A percentile compares a stretch with the other conserved stretches of the same genome.
These are phyloP conservation scores for Potentilla sterilis DNA, from an alignment of 306 rosid species.

Conservation along the genomic window DNA sequence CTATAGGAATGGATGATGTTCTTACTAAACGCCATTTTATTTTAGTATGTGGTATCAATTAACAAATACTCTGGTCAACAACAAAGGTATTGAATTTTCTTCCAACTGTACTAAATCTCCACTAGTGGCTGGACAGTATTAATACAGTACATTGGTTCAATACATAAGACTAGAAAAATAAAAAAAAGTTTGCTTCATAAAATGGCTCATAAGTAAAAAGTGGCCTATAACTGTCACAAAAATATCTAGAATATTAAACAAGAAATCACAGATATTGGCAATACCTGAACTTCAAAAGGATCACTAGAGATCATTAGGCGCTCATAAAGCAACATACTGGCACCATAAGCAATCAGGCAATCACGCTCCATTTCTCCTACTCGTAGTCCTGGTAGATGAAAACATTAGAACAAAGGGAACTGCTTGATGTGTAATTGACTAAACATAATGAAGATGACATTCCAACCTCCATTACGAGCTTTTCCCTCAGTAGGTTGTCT, in stretches of 20 bases:
- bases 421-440: not conserved
- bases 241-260: not conserved
- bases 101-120: not conserved
- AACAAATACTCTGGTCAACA: not conserved
- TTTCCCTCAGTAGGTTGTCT: slow-evolving; percentile 97
- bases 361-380: slow-evolving; percentile 99
- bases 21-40: not conserved
- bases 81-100: not conserved
- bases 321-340: slow-evolving; percentile 89
- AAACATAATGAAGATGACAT: slow-evolving; percentile 15
- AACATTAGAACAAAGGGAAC: slow-evolving; percentile 3
- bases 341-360: slow-evolving; percentile 94
- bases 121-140: not conserved
- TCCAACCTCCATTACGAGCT: slow-evolving; percentile 86
- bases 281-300: slow-evolving; percentile 91
- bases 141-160: not conserved
- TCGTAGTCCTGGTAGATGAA: slow-evolving; percentile 61
- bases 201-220: too few relatives aligned
- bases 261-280: not conserved
- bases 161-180: too few relatives aligned
- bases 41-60: not conserved
- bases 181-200: too few relatives aligned
- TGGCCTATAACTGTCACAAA: not conserved
- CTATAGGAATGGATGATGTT: not conserved
- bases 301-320: slow-evolving; percentile 92